Conservation (phyloP, 306 rosid species). For the Gleditsia sinensis region DNA sequence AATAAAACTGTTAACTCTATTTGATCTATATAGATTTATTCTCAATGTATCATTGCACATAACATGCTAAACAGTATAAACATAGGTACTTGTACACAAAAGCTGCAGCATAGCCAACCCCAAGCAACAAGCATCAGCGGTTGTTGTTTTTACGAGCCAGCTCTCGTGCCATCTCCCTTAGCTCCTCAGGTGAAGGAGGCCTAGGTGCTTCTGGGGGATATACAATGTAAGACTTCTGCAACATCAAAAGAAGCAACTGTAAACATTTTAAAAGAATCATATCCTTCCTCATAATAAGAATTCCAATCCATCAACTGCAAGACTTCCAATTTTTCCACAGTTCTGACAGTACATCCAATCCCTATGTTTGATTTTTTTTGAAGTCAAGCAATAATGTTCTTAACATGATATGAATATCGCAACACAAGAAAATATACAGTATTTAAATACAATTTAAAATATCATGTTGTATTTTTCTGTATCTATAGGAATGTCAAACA, state of each 20-base stretch:
- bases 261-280: not conserved
- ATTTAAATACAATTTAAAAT: no score
- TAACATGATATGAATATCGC: no score
- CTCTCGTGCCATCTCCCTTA: constrained; percentile 79
- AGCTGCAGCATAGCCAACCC: constrained; percentile 14
- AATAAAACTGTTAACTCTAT: not conserved
- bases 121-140: constrained; percentile 42
- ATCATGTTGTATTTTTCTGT: no score
- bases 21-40: constrained; percentile 12
- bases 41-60: constrained; percentile 12
- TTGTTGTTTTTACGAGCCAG: constrained; percentile 64
- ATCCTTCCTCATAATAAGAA: constrained; percentile 18
- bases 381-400: no score
- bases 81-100: not conserved
- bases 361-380: no score
- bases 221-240: constrained; percentile 64
- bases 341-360: no score
- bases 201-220: constrained; percentile 76
- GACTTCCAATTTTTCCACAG: no score
- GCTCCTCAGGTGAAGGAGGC: constrained; percentile 86
- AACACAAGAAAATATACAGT: no score
- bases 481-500: no score
- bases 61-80: constrained; percentile 22
- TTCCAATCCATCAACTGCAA: no score
- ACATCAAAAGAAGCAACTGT: constrained; percentile 20